Base-by-base conservation (phyloP, 768 basidiomycete species). In the Boletus rufocinnamomeus region DNA sequence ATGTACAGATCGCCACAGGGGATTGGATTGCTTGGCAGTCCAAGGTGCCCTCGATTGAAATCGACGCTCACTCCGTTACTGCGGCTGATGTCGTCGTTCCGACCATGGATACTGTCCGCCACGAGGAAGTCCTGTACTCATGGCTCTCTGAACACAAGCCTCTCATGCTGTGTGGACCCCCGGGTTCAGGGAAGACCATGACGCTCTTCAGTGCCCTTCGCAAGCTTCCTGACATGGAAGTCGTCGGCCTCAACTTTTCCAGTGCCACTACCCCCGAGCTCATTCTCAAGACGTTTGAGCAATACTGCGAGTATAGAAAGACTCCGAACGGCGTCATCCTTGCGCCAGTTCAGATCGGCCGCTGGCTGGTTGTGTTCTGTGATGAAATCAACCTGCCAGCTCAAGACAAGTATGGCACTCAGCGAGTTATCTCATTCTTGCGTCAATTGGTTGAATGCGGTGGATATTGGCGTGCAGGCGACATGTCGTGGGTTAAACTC, bases 161-260 rank as follows among this genome's bases (percentile, higher is more conserved):
- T 21, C 83, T 99, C 54, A 91, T 99, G 85, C 83, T 99, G 27
- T 99, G 95, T 71, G 97, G 97, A 47, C 97, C 97, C 67, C 97
- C 97, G n/a, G 97, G 97, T 69, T 98, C 97, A 23, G 97, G 97
- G 25, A 99, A 99, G 78, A 99, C 97, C 8, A 99, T 99, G 97
- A 98, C 97, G 0, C 79, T 99, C 21, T 98, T 99, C 78, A 97
- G 94, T 65, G 97, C 97, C 11, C 82, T 99, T 32, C 87, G 97
- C 57, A 98, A 98, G 73, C 83, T 98, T 40, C 95, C 97, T 2
- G 94, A 98, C 74, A 95, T 99, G 89, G 97, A 99, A 69, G 94
- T 98, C 46, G 95, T 98, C 64, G 97, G 97, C 48, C 86, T 99
- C 65, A 99, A 99, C 76, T 99, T 99, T 75, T 99, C 97, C 34